Evolutionary conservation across 371 early-diverging fungal genomes (phyloP).

Genomic region (Mucor racemosus): DNA sequence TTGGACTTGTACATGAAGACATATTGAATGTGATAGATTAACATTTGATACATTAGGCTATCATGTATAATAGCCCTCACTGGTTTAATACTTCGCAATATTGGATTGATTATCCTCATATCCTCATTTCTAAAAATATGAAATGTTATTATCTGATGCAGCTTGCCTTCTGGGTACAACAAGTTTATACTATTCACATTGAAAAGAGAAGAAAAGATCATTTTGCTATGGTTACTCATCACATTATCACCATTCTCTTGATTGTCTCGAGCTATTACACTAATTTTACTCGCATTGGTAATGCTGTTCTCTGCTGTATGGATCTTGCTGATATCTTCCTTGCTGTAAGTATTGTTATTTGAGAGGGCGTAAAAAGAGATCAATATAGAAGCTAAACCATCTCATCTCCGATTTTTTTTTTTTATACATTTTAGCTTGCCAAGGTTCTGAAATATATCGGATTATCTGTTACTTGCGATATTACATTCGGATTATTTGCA

Average conservation of each 20-base stretch:
- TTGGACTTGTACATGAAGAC: not conserved
- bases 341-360: conserved; percentile 46
- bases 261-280: conserved; percentile 71
- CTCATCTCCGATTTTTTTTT: conserved; percentile 9
- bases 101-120: conserved; percentile 78
- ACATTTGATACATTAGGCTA: conserved; percentile 33
- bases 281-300: conserved; percentile 83
- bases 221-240: conserved; percentile 79
- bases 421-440: conserved; percentile 45
- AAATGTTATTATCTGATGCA: conserved; percentile 84
- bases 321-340: conserved; percentile 85
- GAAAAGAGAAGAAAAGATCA: conserved; percentile 86
- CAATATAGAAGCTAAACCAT: not conserved
- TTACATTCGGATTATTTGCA: conserved; percentile 77
- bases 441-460: conserved; percentile 79
- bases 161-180: conserved; percentile 83
- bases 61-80: conserved; percentile 66
- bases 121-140: conserved; percentile 49
- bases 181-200: conserved; percentile 70
- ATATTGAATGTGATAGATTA: not conserved
- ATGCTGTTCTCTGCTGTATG: conserved; percentile 80
- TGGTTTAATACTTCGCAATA: conserved; percentile 72
- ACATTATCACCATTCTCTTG: conserved; percentile 75
- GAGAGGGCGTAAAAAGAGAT: not conserved
- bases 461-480: conserved; percentile 64